These are phyloP conservation scores for Chalciporus sphaerocephalus DNA, from an alignment of 768 basidiomycete species.

Conservation along the genomic window DNA sequence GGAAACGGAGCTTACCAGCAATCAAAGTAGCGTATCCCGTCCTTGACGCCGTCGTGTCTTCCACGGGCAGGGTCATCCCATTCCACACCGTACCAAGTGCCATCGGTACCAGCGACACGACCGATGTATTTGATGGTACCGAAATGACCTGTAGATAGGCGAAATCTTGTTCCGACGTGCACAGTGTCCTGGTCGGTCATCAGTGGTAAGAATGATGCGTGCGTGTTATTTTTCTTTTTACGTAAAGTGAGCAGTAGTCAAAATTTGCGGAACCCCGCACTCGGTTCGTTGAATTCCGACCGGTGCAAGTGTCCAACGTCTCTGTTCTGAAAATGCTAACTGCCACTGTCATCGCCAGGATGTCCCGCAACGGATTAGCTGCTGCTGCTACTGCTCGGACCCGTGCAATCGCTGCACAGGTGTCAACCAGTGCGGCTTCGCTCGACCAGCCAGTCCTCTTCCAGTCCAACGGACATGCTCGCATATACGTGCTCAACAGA, in stretches of 20 bases:
- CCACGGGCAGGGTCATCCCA: conserved; percentile 88
- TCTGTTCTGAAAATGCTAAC: conserved; percentile 25
- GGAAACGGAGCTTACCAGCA: conserved; percentile 51
- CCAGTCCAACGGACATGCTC: conserved; percentile 56
- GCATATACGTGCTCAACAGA: conserved; percentile 78
- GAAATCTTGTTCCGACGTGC: conserved; percentile 53
- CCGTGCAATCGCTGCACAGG: conserved; percentile 33
- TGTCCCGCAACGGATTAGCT: conserved; percentile 25
- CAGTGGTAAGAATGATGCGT: background rate
- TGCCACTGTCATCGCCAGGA: conserved; percentile 23
- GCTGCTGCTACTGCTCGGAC: conserved; percentile 29
- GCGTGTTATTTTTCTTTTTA: conserved; percentile 13
- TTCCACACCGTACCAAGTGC: conserved; percentile 92
- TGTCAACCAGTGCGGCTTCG: conserved; percentile 25
- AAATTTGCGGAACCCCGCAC: conserved; percentile 8
- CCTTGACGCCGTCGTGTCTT: conserved; percentile 81
- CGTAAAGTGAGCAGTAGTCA: conserved; percentile 10
- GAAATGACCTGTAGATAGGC: conserved; percentile 41
- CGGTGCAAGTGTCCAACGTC: background rate
- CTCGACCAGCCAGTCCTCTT: conserved; percentile 54
- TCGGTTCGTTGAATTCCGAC: background rate
- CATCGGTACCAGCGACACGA: conserved; percentile 54
- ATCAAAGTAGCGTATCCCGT: conserved; percentile 72
- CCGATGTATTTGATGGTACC: conserved; percentile 75
- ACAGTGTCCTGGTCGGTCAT: conserved; percentile 18